Evolutionary conservation across 495 filamentous ascomycete genomes (phyloP).

Genomic region (Penicillium antarcticum): DNA sequence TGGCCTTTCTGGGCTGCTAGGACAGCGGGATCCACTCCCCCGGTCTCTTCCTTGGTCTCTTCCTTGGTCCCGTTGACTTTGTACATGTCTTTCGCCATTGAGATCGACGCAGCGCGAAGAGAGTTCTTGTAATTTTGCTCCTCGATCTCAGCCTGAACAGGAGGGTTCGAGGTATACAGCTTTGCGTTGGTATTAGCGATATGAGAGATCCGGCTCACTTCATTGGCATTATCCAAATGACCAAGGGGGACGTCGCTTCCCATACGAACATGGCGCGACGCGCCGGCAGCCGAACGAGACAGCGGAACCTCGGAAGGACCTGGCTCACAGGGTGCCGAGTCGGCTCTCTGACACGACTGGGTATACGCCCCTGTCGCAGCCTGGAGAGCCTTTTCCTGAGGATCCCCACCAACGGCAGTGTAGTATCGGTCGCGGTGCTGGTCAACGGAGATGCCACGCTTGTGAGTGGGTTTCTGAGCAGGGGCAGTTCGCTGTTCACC

Average conservation of each 20-base stretch:
- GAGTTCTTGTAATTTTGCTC: slow-evolving; percentile 68
- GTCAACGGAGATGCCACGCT: slow-evolving; percentile 9
- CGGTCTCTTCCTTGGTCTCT: slow-evolving; percentile 28
- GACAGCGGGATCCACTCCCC: slow-evolving; percentile 20
- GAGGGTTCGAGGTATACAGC: slow-evolving; percentile 75
- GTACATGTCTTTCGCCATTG: slow-evolving; percentile 88
- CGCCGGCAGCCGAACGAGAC: slow-evolving; percentile 65
- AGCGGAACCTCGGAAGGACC: slow-evolving; percentile 55
- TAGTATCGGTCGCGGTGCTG: slow-evolving; percentile 28
- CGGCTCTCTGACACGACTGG: slow-evolving; percentile 57
- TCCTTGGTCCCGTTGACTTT: slow-evolving; percentile 52
- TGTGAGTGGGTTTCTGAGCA: slow-evolving; percentile 6
- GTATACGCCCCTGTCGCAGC: slow-evolving; percentile 75
- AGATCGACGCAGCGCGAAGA: slow-evolving; percentile 75
- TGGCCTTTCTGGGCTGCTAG: slow-evolving; percentile 40
- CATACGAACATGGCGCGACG: slow-evolving; percentile 45
- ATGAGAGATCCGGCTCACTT: slow-evolving; percentile 57
- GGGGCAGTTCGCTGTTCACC: slow-evolving; percentile 47
- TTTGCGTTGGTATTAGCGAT: slow-evolving; percentile 49
- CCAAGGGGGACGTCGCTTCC: slow-evolving; percentile 24
- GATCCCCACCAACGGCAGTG: slow-evolving; percentile 51
- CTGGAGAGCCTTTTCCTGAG: slow-evolving; percentile 56
- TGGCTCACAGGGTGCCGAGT: slow-evolving; percentile 55
- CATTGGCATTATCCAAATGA: slow-evolving; percentile 41
- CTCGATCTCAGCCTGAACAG: slow-evolving; percentile 66